A percentile compares a stretch with the other conserved stretches of the same genome.
Evolutionary conservation across 2,329 filamentous ascomycete genomes (phyloP).

Genomic region (Colletotrichum simmondsii): DNA sequence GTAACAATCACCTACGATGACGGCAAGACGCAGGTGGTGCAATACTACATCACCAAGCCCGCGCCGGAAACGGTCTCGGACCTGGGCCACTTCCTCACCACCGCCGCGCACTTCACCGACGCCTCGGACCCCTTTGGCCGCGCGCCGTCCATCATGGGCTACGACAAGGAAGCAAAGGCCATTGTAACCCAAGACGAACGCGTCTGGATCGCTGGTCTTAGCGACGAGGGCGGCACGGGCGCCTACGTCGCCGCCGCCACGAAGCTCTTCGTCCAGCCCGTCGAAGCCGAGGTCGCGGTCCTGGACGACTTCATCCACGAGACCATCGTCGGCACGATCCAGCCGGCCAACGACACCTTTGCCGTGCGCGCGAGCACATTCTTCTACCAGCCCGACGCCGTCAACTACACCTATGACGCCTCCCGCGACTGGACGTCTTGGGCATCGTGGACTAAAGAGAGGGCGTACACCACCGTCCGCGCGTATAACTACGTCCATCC

Average conservation of each 20-base stretch:
- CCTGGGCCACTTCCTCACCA: slow-evolving; percentile 65
- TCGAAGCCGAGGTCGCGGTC: slow-evolving; percentile 58
- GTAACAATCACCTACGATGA: slow-evolving; percentile 60
- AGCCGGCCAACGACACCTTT: slow-evolving; percentile 49
- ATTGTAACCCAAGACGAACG: slow-evolving; percentile 59
- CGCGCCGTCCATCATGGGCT: slow-evolving; percentile 65
- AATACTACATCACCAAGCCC: slow-evolving; percentile 65
- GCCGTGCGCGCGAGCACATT: slow-evolving; percentile 62
- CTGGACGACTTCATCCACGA: slow-evolving; percentile 65
- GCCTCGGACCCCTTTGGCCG: slow-evolving; percentile 64
- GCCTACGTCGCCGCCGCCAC: slow-evolving; percentile 65
- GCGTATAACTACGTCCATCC: slow-evolving; percentile 71
- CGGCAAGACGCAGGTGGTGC: slow-evolving; percentile 61
- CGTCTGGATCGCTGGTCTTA: slow-evolving; percentile 69
- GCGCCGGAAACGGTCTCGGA: slow-evolving; percentile 55
- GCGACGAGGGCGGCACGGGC: slow-evolving; percentile 68
- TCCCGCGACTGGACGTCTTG: slow-evolving; percentile 54
- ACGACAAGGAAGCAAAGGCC: slow-evolving; percentile 59
- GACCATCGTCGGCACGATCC: slow-evolving; percentile 61
- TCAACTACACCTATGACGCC: slow-evolving; percentile 56
- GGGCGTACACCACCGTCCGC: slow-evolving; percentile 57
- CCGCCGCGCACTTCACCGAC: slow-evolving; percentile 62
- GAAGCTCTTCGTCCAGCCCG: slow-evolving; percentile 64
- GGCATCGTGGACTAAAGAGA: slow-evolving; percentile 43
- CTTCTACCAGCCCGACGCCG: slow-evolving; percentile 61